Base-by-base conservation (phyloP, 192 early-diverging fungal genomes). In the Podila horticola region DNA sequence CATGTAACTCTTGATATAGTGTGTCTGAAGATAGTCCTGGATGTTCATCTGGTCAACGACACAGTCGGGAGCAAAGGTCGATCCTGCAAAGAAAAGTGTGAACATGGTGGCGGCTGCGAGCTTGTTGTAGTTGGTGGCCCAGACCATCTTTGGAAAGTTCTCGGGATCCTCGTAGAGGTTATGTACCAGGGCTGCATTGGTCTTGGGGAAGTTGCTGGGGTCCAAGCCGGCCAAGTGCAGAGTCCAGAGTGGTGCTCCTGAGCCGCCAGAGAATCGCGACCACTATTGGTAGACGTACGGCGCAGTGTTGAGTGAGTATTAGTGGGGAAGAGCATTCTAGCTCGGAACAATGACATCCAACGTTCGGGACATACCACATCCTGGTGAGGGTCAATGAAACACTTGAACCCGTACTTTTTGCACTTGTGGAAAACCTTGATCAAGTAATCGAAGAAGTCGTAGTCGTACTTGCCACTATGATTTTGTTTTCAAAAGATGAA, bases 311-410 rank as follows among this genome's bases (percentile, higher is more conserved):
- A 59, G n/a, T 29, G 5, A 29, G 58, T 28, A 59, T 59, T 20
- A 29, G 58, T n/a, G 20, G 15, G 19, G 58, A 59, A 22, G 12
- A 22, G 20, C 49, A n/a, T 20, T 10, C 4, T 13, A 51, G 26
- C 24, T 26, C 10, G 33, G 3, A 11, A 55, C 0, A 67, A 15
- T 30, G 3, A 10, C 31, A 31, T 31, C 31, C 24, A n/a, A 34
- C 4, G 41, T 2, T 28, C 13, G 13, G 19, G 20, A 75, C 84
- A 61, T 82, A 88, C 87, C 70, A 81, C 77, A 69, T 90, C 89
- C 72, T 90, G 89, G 60, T 90, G 89, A 34, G 89, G 89, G 51
- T 90, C 89, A 36, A 90, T 82, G 36, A 86, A 88, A 19, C 87
- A 87, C 58, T 77, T 73, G 59, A 90, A 73, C 6, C 79, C 82